Percentiles rank a stretch among this genome's conserved stretches.
phyloP scores from a whole-genome alignment of 805 yeast genomes.

The Ogataea chonburiensis region DNA sequence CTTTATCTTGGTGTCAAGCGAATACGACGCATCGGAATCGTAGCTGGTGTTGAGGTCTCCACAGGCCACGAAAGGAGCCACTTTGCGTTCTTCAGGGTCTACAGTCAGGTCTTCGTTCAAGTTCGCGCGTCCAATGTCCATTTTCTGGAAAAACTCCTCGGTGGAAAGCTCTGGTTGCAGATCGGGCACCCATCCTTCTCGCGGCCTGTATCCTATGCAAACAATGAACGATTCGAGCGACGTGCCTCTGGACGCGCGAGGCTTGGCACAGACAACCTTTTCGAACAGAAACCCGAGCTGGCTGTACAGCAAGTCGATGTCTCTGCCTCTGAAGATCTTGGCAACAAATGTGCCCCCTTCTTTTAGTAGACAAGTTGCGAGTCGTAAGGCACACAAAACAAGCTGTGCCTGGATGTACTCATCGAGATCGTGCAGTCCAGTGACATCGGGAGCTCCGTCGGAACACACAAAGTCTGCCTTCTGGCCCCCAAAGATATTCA shows the following conservation, averaged over 20 bases:
- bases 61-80: constrained; percentile 94
- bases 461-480: constrained; percentile 94
- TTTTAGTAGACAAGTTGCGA: constrained; percentile 84
- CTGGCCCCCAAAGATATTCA: constrained; percentile 83
- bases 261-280: constrained; percentile 90
- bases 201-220: constrained; percentile 82
- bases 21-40: constrained; percentile 95
- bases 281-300: constrained; percentile 86
- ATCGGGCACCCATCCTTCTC: constrained; percentile 79
- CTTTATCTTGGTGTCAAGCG: constrained; percentile 44
- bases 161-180: constrained; percentile 54
- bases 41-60: constrained; percentile 78
- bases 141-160: constrained; percentile 75
- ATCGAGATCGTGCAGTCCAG: constrained; percentile 94
- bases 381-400: constrained; percentile 84
- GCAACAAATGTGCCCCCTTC: constrained; percentile 95
- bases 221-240: constrained; percentile 93
- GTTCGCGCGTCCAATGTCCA: constrained; percentile 54
- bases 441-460: constrained; percentile 99
- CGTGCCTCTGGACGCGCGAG: constrained; percentile 92
- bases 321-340: constrained; percentile 93
- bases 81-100: constrained; percentile 60
- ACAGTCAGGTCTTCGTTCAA: constrained; percentile 47
- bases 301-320: constrained; percentile 89
- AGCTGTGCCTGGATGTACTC: constrained; percentile 96